Conservation (phyloP, 805 yeast species). For the Priceomyces melissophilus region DNA sequence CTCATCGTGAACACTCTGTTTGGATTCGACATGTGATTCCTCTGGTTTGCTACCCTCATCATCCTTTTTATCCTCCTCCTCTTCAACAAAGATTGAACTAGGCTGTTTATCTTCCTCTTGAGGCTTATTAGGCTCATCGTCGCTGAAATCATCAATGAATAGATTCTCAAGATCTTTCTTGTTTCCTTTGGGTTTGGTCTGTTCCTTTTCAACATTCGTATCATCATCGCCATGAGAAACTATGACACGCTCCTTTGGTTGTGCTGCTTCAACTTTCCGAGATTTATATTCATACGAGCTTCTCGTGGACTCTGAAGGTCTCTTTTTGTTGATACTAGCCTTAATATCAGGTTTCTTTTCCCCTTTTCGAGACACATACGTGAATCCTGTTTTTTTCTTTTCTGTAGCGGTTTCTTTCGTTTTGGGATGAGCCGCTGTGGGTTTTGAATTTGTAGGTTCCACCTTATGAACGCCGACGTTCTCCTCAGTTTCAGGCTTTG, state of each 20-base stretch:
- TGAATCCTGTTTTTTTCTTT: conserved; percentile 11
- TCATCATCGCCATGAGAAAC: conserved; percentile 20
- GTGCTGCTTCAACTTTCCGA: conserved; percentile 26
- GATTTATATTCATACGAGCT: conserved; percentile 30
- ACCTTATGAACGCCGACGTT: conserved; percentile 4
- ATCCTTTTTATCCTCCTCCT: conserved; percentile 2
- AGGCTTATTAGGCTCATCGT: conserved; percentile 8
- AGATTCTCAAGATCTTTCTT: conserved; percentile 26
- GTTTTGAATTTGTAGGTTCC: conserved; percentile 9
- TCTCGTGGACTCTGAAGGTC: conserved; percentile 11
- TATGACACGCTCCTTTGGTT: conserved; percentile 35
- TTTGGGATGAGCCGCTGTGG: conserved; percentile 3
- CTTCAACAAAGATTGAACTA: conserved; percentile 7
- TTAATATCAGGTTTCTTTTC: conserved; percentile 5
- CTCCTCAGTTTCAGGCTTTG: not conserved
- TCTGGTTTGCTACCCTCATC: not conserved
- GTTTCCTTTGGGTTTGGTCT: conserved; percentile 6
- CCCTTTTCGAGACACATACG: conserved; percentile 18
- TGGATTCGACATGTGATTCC: conserved; percentile 3
- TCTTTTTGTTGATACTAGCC: conserved; percentile 8
- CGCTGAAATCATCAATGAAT: conserved; percentile 28
- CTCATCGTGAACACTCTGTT: conserved; percentile 1
- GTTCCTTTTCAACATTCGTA: conserved; percentile 5
- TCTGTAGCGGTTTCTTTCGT: conserved; percentile 11
- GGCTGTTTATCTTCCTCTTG: conserved; percentile 10